Base-by-base conservation (phyloP, 371 early-diverging fungal genomes). In the Batkoa obscura region DNA sequence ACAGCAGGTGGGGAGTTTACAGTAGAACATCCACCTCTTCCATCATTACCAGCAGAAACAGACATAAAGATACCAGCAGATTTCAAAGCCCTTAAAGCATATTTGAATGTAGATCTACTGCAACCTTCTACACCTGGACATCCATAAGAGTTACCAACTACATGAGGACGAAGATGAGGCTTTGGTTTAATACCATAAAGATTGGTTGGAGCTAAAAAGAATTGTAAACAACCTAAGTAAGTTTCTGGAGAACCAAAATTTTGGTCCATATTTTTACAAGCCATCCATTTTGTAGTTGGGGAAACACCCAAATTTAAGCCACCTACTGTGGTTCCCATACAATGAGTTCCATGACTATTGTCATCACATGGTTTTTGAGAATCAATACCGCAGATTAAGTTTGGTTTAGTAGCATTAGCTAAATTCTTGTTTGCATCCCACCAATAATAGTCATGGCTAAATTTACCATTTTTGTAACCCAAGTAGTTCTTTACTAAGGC, bases 401-500 rank as follows among this genome's bases (percentile, higher is more conserved):
- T 49, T 23, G 50, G 50, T 3, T 3, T 9, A 45, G 45, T 9
- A 4, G 4, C 45, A n/a, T 45, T 45, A n/a, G 15, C 45, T 9
- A n/a, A 3, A 6, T 32, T 4, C n/a, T 35, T 49, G 50, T 30
- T 49, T 5, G 50, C 8, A 35, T 49, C 50, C 31, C 31, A 49
- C 50, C 50, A 49, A 4, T 4, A 23, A 33, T 49, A 49, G 32
- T 49, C 33, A n/a, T 49, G 50, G 23, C 33, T 32, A n/a, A 6
- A 49, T 46, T 17, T 6, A 5, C 41, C 41, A 2, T 33, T 33
- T 5, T 34, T 35, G 2, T 37, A 15, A n/a, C 50, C 50, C 6
- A 49, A 49, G 32, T 49, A 68, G 55, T 66, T 66, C 4, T 68
- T 79, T 32, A 83, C 86, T 17, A 86, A 64, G 8, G 81, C 81